Evolutionary conservation across 2,329 filamentous ascomycete genomes (phyloP), one percentile per base, ranked within the genome.

Genomic region (Sclerotiophoma versabilis): DNA sequence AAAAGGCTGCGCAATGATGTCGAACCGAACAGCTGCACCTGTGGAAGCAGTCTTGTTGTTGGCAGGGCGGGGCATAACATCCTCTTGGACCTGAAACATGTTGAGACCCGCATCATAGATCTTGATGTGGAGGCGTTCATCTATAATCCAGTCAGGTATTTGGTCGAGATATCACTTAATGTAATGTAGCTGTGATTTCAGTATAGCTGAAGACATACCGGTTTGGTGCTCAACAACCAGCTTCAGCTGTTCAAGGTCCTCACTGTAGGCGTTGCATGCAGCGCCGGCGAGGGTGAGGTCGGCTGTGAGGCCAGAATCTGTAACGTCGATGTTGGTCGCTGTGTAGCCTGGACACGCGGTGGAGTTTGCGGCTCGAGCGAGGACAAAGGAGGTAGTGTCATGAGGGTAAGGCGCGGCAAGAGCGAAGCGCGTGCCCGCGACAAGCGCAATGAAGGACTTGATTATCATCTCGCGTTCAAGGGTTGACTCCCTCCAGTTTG

Each of bases 81-180:
- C 82, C 29, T 88, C 85, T 11, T 90, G 89, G 1, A 93, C 84
- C 70, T 93, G 89, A 65, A 90, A 93, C 39, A 89, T 87, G 23
- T 85, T 81, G 58, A 88, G 82, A n/a, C 78, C 83, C 5, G 83
- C 80, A 72, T 93, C 90, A 59, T 87, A 85, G 50, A 92, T 90
- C 65, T 89, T 83, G 67, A 92, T 86, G 68, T 91, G 89, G 3
- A 92, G 81, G n/a, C 89, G 86, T 19, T 82, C 79, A 37, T 85
- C 87, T 88, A 30, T 37, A 67, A 53, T 54, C 12, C n/a, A 17
- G 27, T 54, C 33, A 49, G 27, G 4, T 30, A 29, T 30, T 42
- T 17, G 7, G n/a, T n/a, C n/a, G n/a, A n/a, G n/a, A n/a, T n/a
- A n/a, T n/a, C n/a, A n/a, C n/a, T n/a, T n/a, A n/a, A n/a, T n/a